phyloP scores from a whole-genome alignment of 371 early-diverging fungal species.

The Mortierella sp. region DNA sequence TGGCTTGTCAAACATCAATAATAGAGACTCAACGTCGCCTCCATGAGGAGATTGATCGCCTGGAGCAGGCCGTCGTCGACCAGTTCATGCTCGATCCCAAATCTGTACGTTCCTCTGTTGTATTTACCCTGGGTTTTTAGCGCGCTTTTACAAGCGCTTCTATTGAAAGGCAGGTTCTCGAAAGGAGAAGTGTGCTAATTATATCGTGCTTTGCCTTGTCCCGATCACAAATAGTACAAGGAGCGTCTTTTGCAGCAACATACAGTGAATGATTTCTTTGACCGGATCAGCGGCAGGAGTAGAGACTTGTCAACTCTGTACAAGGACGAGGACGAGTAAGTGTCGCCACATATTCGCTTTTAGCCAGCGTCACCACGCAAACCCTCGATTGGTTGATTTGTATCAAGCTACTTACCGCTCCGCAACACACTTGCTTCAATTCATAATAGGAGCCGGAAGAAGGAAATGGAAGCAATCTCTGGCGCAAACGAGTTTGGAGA shows the following conservation, averaged over 20 bases:
- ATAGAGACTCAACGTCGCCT: conserved; percentile 65
- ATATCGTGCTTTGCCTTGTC: not conserved
- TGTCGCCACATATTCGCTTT: not conserved
- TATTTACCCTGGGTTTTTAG: not conserved
- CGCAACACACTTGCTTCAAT: not conserved
- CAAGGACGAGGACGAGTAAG: conserved; percentile 82
- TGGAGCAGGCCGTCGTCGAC: conserved; percentile 90
- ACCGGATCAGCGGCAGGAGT: conserved; percentile 78
- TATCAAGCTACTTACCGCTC: not conserved
- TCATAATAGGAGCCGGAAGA: conserved; percentile 67
- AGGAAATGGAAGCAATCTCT: conserved; percentile 82
- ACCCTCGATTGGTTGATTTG: not conserved
- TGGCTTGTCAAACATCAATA: not conserved
- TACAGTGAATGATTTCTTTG: conserved; percentile 78
- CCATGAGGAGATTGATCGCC: conserved; percentile 94
- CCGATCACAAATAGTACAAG: conserved; percentile 66
- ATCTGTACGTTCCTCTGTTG: conserved; percentile 58
- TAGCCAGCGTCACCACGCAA: not conserved
- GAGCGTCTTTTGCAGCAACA: conserved; percentile 90
- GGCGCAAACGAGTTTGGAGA: conserved; percentile 83
- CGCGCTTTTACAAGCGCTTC: too few relatives aligned
- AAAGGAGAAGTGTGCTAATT: too few relatives aligned
- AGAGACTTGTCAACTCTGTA: conserved; percentile 74
- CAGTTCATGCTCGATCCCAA: conserved; percentile 83
- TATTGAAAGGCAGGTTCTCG: too few relatives aligned